Base-by-base conservation (phyloP, 2,329 filamentous ascomycete species). In the Colletotrichum sp. region DNA sequence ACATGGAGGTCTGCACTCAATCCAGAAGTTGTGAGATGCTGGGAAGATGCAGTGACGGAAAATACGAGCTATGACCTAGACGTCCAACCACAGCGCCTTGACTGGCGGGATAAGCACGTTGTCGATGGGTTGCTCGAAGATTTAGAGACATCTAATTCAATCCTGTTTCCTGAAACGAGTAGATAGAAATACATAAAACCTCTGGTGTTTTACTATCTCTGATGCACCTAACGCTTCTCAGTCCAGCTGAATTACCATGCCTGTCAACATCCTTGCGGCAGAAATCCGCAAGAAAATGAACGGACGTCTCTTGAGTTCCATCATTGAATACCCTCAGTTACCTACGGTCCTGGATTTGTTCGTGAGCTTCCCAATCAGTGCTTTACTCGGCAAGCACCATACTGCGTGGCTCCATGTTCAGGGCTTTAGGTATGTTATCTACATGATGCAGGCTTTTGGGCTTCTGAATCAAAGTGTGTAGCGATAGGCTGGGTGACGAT, bases 401-500 rank as follows among this genome's bases (percentile, higher is more conserved):
- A n/a, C 3, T 6, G 18, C 38, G 8, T 43, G 18, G 36, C 8
- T 43, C 38, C 16, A 43, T 43, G 8, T n/a, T 43, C 6, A 52
- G 10, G 43, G 10, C 5, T 21, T 13, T 13, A 52, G n/a, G 43
- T 52, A 52, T 4, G 3, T 12, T 52, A 52, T 21, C 18, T 4
- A 21, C 43, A 52, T 52, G 6, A 21, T 18, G n/a, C n/a, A 52
- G 10, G 43, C 8, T 52, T 12, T 12, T 21, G 10, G 4, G n/a
- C 43, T 4, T 52, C 43, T 3, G 4, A 21, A 52, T 21, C 18
- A 66, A n/a, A 83, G 38, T 1, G 83, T 87, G 76, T 86, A 87
- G 66, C 81, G 81, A 76, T 87, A 87, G 4, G 79, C 76, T 8
- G 86, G 85, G 79, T 87, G 86, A 18, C 82, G 78, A 75, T 85